These are phyloP conservation scores for Erodium trifolium DNA, from an alignment of 441 rosid genomes.

Conservation along the genomic window DNA sequence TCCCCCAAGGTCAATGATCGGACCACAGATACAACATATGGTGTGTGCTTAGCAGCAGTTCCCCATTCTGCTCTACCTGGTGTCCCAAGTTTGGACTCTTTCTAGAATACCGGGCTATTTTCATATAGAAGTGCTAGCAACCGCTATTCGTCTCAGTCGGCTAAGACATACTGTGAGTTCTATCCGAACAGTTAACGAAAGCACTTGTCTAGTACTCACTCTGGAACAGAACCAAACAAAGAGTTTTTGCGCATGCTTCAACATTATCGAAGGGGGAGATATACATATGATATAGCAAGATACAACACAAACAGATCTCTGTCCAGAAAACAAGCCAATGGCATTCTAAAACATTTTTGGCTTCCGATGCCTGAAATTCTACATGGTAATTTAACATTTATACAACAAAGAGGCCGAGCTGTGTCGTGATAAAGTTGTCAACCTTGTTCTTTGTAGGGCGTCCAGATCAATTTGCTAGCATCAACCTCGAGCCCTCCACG, in stretches of 20 bases:
- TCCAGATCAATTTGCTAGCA: constrained; percentile 94
- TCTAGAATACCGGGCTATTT: too few relatives aligned
- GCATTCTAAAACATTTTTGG: background rate
- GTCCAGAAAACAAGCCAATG: background rate
- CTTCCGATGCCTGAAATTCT: background rate
- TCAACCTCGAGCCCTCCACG: constrained; percentile 98
- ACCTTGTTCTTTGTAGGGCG: constrained; percentile 93
- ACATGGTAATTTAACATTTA: background rate
- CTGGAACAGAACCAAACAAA: too few relatives aligned
- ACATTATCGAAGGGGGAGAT: background rate
- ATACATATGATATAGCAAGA: background rate
- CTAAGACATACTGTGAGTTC: too few relatives aligned
- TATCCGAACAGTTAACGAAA: too few relatives aligned
- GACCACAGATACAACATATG: too few relatives aligned
- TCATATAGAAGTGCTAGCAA: too few relatives aligned
- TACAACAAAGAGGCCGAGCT: background rate
- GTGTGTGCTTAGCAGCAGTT: too few relatives aligned
- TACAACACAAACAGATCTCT: background rate
- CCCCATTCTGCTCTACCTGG: too few relatives aligned
- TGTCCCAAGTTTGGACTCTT: too few relatives aligned
- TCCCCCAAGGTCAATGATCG: too few relatives aligned
- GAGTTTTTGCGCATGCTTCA: background rate
- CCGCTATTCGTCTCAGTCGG: too few relatives aligned
- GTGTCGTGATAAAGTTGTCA: constrained; percentile 19
- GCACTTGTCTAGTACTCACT: too few relatives aligned